These are phyloP conservation scores for Vararia minispora DNA, from an alignment of 768 basidiomycete species.

Conservation along the genomic window DNA sequence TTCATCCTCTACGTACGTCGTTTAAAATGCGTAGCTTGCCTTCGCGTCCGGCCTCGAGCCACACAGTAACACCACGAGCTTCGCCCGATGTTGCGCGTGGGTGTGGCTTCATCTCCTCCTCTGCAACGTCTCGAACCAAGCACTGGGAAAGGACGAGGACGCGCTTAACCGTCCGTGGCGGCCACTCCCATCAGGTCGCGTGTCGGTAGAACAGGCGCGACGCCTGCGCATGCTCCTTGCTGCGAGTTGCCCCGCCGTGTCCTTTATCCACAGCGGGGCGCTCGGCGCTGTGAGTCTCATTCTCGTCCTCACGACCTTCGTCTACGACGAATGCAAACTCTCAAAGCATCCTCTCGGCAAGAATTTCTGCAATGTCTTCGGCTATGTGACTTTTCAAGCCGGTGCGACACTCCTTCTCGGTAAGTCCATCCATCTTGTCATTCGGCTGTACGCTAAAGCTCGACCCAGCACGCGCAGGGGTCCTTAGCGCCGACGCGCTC, in stretches of 20 bases:
- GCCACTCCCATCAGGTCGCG: constrained; percentile 17
- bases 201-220: constrained; percentile 11
- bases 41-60: constrained; percentile 12
- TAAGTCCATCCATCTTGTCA: constrained; percentile 4
- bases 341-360: constrained; percentile 12
- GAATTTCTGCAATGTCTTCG: constrained; percentile 15
- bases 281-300: constrained; percentile 11
- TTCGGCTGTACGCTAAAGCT: constrained; percentile 2
- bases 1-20: too few relatives aligned
- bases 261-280: constrained; percentile 7
- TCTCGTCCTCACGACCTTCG: constrained; percentile 15
- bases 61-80: constrained; percentile 5
- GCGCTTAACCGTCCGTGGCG: constrained; percentile 18
- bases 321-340: constrained; percentile 11
- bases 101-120: constrained; percentile 18
- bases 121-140: constrained; percentile 19
- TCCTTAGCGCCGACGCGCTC: constrained; percentile 6
- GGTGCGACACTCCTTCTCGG: constrained; percentile 14
- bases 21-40: too few relatives aligned
- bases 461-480: not conserved
- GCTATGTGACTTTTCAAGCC: constrained; percentile 16
- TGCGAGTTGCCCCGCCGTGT: constrained; percentile 11
- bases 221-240: constrained; percentile 14
- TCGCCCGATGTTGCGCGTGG: constrained; percentile 14
- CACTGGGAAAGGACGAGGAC: constrained; percentile 15